A percentile compares a stretch with the other conserved stretches of the same genome.
phyloP scores from a whole-genome alignment of 176 grass and related monocot species.

The Bolboschoenus planiculmis region DNA sequence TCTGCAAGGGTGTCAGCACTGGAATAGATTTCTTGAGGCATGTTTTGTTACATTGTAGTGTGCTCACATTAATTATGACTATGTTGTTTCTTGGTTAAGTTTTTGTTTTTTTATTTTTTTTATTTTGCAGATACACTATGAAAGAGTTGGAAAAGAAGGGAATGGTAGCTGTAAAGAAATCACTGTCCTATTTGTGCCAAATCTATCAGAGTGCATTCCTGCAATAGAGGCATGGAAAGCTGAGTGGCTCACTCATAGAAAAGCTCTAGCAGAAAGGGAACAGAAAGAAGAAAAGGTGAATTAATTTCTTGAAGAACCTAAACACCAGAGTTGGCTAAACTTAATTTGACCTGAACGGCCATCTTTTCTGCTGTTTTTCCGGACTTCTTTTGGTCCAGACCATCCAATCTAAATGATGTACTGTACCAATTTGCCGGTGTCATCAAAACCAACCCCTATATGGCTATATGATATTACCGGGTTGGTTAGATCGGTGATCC shows the following conservation, averaged over 20 bases:
- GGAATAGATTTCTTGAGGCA: constrained; percentile 99
- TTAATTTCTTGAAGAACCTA: background rate
- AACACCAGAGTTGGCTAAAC: background rate
- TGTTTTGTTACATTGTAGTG: constrained; percentile 3
- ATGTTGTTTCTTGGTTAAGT: background rate
- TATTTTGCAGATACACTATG: constrained; percentile 74
- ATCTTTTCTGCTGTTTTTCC: no score
- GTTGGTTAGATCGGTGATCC: background rate
- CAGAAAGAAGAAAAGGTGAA: constrained; percentile 72
- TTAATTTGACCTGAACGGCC: background rate
- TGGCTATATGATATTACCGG: background rate
- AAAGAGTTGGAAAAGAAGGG: constrained; percentile 76
- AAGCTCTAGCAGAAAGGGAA: constrained; percentile 53
- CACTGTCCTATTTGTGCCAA: constrained; percentile 79
- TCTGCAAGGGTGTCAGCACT: constrained; percentile 63
- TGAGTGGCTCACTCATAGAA: constrained; percentile 70
- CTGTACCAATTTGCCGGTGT: background rate
- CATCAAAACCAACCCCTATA: background rate
- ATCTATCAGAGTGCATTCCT: constrained; percentile 75
- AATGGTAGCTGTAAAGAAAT: constrained; percentile 79
- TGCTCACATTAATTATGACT: constrained; percentile 14
- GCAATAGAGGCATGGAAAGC: constrained; percentile 63
- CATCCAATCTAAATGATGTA: no score
- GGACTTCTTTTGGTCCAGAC: background rate
- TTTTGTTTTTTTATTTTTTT: background rate